Evolutionary conservation across 805 yeast genomes (phyloP).

Genomic region (Candida adriatica): DNA sequence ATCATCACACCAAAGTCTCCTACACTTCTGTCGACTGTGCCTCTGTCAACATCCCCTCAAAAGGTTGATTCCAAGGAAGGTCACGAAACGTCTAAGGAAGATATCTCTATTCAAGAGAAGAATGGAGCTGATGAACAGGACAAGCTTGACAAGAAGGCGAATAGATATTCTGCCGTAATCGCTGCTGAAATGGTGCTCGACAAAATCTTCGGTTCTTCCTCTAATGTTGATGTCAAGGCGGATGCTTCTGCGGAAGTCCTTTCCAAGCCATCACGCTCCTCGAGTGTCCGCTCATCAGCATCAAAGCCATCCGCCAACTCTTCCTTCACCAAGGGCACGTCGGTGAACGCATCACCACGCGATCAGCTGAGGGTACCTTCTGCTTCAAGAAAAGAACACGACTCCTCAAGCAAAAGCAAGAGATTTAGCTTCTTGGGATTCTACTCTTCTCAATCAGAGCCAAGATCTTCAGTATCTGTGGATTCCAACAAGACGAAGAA

Average conservation of each 20-base stretch:
- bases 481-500: conserved; percentile 3
- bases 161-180: conserved; percentile 24
- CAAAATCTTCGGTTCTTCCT: conserved; percentile 21
- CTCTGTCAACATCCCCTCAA: conserved; percentile 6
- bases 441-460: conserved; percentile 17
- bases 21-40: conserved; percentile 8
- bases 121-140: background rate
- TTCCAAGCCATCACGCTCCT: conserved; percentile 9
- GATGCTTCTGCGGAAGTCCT: conserved; percentile 4
- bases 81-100: background rate
- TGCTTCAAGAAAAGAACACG: conserved; percentile 2
- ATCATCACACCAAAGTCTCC: conserved; percentile 28
- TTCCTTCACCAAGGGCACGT: conserved; percentile 11
- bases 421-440: conserved; percentile 37
- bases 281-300: conserved; percentile 11
- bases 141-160: conserved; percentile 16
- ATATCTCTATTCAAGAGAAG: background rate
- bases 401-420: conserved; percentile 22
- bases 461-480: conserved; percentile 8
- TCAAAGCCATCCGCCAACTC: conserved; percentile 15
- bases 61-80: conserved; percentile 1
- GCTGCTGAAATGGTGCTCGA: conserved; percentile 25
- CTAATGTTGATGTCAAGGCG: conserved; percentile 3
- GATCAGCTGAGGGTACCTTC: conserved; percentile 11
- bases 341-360: conserved; percentile 5